These are phyloP conservation scores for Diversispora eburnea DNA, from an alignment of 192 early-diverging fungal species.

Conservation along the genomic window DNA sequence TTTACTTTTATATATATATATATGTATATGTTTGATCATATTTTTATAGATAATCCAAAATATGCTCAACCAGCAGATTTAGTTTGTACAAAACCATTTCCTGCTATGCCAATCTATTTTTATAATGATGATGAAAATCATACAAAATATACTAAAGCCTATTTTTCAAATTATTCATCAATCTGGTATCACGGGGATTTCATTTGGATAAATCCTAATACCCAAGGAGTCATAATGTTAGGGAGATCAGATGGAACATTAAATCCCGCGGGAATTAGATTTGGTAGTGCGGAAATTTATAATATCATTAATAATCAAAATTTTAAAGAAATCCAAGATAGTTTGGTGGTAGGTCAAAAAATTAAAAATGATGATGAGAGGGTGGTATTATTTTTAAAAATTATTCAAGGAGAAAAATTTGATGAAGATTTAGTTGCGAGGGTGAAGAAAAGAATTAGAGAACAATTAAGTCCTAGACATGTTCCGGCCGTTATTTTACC, in stretches of 20 bases:
- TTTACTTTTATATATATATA: neutral
- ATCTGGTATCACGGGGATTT: conserved; percentile 99
- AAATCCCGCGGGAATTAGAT: conserved; percentile 90
- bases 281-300: conserved; percentile 93
- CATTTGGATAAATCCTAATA: conserved; percentile 75
- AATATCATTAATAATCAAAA: conserved; percentile 76
- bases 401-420: conserved; percentile 61
- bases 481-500: conserved; percentile 84
- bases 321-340: conserved; percentile 63
- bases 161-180: conserved; percentile 79
- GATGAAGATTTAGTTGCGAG: conserved; percentile 58
- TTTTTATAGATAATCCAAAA: conserved; percentile 50
- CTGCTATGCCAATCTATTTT: conserved; percentile 96
- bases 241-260: conserved; percentile 90
- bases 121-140: conserved; percentile 73
- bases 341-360: conserved; percentile 88
- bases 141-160: conserved; percentile 78
- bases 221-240: conserved; percentile 92
- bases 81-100: conserved; percentile 91
- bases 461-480: conserved; percentile 84
- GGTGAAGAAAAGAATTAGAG: conserved; percentile 76
- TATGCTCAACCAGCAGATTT: conserved; percentile 79
- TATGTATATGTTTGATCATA: neutral
- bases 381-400: conserved; percentile 87
- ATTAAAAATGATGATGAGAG: conserved; percentile 79